Conservation (phyloP, 1,139 yeast genomes). For the Pichia sp. region DNA sequence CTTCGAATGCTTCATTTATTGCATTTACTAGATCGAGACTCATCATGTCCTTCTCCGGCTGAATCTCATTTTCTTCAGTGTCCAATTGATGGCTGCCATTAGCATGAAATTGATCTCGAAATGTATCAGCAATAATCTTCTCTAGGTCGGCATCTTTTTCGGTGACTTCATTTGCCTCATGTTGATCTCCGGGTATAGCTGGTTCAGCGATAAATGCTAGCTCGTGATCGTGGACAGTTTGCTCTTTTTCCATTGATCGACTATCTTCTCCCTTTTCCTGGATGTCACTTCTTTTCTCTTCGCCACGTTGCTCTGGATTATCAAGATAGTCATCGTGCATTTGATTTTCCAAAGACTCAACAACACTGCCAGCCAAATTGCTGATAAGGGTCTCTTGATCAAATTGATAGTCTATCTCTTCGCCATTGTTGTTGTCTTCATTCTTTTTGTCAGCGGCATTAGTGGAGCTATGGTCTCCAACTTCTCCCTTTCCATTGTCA, state of each 20-base stretch:
- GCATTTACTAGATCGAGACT: conserved; percentile 16
- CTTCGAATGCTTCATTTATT: conserved; percentile 16
- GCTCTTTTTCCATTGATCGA: not conserved
- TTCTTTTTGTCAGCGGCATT: not conserved
- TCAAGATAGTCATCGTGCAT: not conserved
- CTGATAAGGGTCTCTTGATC: conserved; percentile 13
- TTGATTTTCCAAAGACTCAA: conserved; percentile 10
- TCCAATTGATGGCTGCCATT: not conserved
- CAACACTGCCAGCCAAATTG: conserved; percentile 10
- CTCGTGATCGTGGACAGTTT: not conserved
- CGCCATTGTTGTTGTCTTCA: not conserved
- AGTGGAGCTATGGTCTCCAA: not conserved
- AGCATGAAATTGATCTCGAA: conserved; percentile 13
- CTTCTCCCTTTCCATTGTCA: not conserved
- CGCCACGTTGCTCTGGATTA: not conserved
- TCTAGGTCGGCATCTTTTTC: conserved; percentile 15
- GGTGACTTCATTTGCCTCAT: not conserved
- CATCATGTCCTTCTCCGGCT: conserved; percentile 14
- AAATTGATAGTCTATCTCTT: conserved; percentile 1
- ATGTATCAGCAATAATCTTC: conserved; percentile 22
- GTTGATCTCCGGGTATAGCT: not conserved
- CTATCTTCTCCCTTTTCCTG: not conserved
- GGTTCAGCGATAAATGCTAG: not conserved
- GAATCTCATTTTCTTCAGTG: not conserved
- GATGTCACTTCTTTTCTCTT: not conserved